Evolutionary conservation across 495 filamentous ascomycete species (phyloP), one percentile per base, ranked within the genome.

Genomic region (Penicillium turbatum): DNA sequence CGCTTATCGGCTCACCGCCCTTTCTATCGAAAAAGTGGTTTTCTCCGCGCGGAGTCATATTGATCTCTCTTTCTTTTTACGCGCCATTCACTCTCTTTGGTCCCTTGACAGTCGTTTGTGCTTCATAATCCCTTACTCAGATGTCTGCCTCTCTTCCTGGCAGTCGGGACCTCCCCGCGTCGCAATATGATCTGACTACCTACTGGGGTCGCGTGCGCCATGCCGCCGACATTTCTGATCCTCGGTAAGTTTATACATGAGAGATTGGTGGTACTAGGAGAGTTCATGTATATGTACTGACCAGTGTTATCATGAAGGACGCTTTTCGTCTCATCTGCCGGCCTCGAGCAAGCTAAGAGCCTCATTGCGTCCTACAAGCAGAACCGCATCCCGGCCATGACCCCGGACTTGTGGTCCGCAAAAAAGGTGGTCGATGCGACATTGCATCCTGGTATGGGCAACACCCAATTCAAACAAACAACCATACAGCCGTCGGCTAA

Each of bases 381-480:
- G 58, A 89, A 88, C 53, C 76, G 86, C 60, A 75, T 88, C 49
- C 78, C 79, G 49, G 56, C 66, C 4, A 96, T 97, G 91, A 95
- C 86, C 6, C 85, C 90, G 8, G 88, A 96, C 59, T 69, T 97
- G 60, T 98, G 93, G 93, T 78, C 77, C 54, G 93, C 93, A 32
- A 98, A 98, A 81, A 96, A 97, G 78, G 82, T 96, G 52, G 85
- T 96, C 19, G 93, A 98, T 71, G 92, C 95, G 40, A 97, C 93
- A 7, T 68, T 98, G 50, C 93, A 98, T 69, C 93, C 93, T 40
- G 90, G 88, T 89, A 82, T 51, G 73, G 30, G 19, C 21, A 32
- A 24, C 21, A n/a, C n/a, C n/a, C n/a, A n/a, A n/a, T 24, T 4
- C 21, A 24, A 24, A 24, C 21, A n/a, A n/a, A 24, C 21, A 24